These are phyloP conservation scores for Suillus americanus DNA, from an alignment of 768 basidiomycete species.

Conservation along the genomic window DNA sequence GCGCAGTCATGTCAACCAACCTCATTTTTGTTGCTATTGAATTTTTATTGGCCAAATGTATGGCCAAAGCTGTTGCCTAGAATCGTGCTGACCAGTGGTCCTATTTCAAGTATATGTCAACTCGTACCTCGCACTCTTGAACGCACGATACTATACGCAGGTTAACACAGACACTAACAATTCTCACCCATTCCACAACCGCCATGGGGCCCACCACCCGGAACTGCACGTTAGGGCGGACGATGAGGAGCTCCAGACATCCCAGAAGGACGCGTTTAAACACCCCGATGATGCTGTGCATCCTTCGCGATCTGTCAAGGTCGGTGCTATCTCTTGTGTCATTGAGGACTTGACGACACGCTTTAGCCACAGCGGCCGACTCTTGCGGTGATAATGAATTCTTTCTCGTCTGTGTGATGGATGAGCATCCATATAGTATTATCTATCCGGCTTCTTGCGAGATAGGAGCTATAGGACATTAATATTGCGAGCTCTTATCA, in stretches of 20 bases:
- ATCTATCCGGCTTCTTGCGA: not conserved
- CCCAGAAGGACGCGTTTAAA: not conserved
- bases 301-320: not conserved
- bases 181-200: not conserved
- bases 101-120: not conserved
- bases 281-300: not conserved
- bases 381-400: not conserved
- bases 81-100: not conserved
- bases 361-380: not conserved
- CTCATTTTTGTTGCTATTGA: not conserved
- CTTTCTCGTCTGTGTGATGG: not conserved
- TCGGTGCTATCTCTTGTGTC: not conserved
- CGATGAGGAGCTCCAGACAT: not conserved
- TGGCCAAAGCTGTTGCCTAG: not conserved
- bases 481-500: not conserved
- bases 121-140: not conserved
- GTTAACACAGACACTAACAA: not conserved
- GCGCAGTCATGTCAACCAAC: constrained; percentile 2
- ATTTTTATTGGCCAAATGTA: constrained; percentile 3
- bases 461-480: not conserved
- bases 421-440: too few relatives aligned
- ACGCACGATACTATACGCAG: not conserved
- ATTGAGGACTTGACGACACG: not conserved
- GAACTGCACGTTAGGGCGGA: not conserved
- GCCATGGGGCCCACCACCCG: not conserved